phyloP scores from a whole-genome alignment of 768 basidiomycete species.

The Cyclocybe cylindracea region DNA sequence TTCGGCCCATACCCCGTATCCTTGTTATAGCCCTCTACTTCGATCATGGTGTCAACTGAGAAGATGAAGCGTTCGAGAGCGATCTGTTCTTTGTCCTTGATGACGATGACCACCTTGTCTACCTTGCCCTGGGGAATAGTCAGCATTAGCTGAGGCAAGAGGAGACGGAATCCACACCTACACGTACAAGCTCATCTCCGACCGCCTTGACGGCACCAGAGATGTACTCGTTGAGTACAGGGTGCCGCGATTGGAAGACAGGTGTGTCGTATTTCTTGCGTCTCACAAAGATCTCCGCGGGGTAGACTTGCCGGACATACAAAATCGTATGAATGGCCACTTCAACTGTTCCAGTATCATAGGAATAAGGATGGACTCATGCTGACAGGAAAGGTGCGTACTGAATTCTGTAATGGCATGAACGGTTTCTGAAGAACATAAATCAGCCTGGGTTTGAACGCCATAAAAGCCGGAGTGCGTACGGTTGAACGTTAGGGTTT shows the following conservation, averaged over 20 bases:
- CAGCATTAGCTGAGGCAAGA: background rate
- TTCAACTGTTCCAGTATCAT: slow-evolving; percentile 62
- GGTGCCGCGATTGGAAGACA: slow-evolving; percentile 93
- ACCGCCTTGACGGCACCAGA: slow-evolving; percentile 86
- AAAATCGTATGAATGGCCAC: slow-evolving; percentile 92
- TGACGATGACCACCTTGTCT: slow-evolving; percentile 78
- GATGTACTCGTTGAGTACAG: slow-evolving; percentile 85
- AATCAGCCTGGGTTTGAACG: background rate
- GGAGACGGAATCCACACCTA: slow-evolving; percentile 29
- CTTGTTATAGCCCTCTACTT: slow-evolving; percentile 69
- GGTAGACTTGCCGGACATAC: slow-evolving; percentile 89
- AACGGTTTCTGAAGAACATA: slow-evolving; percentile 49
- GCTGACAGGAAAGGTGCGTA: slow-evolving; percentile 30
- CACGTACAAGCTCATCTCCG: slow-evolving; percentile 70
- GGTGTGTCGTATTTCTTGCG: slow-evolving; percentile 89
- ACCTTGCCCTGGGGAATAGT: slow-evolving; percentile 61
- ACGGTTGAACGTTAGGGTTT: slow-evolving; percentile 32
- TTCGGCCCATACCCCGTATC: slow-evolving; percentile 54
- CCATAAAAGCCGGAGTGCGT: background rate
- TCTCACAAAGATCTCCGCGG: slow-evolving; percentile 82
- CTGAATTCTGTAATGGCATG: slow-evolving; percentile 73
- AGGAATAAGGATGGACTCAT: background rate
- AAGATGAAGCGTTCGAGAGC: slow-evolving; percentile 92
- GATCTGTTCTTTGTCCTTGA: slow-evolving; percentile 79
- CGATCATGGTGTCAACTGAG: slow-evolving; percentile 79